These are phyloP conservation scores for Cladophialophora psammophila DNA, from an alignment of 2,329 filamentous ascomycete species.

Conservation along the genomic window DNA sequence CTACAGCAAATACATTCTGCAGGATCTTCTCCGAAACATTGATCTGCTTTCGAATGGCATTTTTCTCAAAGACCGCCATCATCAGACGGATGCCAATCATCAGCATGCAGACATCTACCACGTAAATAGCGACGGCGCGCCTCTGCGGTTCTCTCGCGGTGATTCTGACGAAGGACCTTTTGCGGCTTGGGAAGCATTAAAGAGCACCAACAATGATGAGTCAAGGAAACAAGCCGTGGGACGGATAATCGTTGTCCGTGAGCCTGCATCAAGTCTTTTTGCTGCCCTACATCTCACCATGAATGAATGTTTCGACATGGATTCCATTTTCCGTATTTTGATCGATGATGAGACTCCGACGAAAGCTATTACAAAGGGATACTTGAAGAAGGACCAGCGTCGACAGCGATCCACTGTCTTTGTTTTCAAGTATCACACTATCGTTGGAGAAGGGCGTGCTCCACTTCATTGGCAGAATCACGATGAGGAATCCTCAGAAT, in stretches of 20 bases:
- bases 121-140: constrained; percentile 56
- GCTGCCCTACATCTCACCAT: constrained; percentile 67
- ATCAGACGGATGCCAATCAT: constrained; percentile 52
- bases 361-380: constrained; percentile 58
- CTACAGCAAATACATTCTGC: constrained; percentile 51
- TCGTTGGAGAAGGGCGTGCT: constrained; percentile 62
- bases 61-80: constrained; percentile 53
- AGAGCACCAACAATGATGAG: constrained; percentile 47
- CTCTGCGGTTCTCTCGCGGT: constrained; percentile 47
- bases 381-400: constrained; percentile 55
- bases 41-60: constrained; percentile 44
- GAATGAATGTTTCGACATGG: constrained; percentile 66
- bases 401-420: constrained; percentile 68
- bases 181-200: constrained; percentile 48
- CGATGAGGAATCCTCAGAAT: constrained; percentile 55
- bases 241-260: constrained; percentile 67
- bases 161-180: constrained; percentile 44
- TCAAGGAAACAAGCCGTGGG: constrained; percentile 59
- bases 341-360: constrained; percentile 54
- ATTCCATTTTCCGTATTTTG: constrained; percentile 64
- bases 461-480: constrained; percentile 68
- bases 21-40: constrained; percentile 53
- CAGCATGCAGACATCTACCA: constrained; percentile 67
- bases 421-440: constrained; percentile 70
- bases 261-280: constrained; percentile 67